phyloP scores from a whole-genome alignment of 1,139 yeast genomes.

The Scheffersomyces cryptocercus region DNA sequence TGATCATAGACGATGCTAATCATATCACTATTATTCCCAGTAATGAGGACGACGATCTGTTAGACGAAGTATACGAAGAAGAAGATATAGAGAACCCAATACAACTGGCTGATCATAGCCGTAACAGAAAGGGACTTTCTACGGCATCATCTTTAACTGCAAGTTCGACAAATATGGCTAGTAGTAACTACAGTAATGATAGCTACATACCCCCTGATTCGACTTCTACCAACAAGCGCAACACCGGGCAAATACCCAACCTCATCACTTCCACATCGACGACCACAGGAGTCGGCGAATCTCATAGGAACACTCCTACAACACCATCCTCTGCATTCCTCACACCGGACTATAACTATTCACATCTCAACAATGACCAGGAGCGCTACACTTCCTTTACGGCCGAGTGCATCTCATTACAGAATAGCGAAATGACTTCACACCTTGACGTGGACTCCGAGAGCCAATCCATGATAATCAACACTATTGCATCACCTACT shows the following conservation, averaged over 20 bases:
- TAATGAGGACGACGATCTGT: slow-evolving; percentile 1
- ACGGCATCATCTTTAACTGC: no score
- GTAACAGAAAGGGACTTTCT: no score
- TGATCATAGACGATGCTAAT: slow-evolving; percentile 13
- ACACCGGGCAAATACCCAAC: no score
- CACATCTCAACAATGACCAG: slow-evolving; percentile 6
- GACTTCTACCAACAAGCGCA: no score
- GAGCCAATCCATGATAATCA: slow-evolving; percentile 1
- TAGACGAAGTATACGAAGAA: background rate
- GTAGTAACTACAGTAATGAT: no score
- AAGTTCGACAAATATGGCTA: no score
- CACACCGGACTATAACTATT: background rate
- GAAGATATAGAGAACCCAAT: background rate
- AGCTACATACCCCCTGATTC: no score
- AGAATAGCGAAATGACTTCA: slow-evolving; percentile 43
- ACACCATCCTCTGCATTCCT: background rate
- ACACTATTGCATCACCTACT: slow-evolving; percentile 1
- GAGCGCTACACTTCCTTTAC: slow-evolving; percentile 33
- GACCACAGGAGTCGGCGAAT: background rate
- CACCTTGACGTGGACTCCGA: slow-evolving; percentile 16
- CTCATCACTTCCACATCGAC: slow-evolving; percentile 3
- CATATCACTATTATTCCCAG: slow-evolving; percentile 15
- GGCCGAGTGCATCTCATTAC: slow-evolving; percentile 41
- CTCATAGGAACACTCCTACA: background rate
- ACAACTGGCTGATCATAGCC: no score